phyloP scores from a whole-genome alignment of 306 rosid species.

The Pachyrhizus erosus region DNA sequence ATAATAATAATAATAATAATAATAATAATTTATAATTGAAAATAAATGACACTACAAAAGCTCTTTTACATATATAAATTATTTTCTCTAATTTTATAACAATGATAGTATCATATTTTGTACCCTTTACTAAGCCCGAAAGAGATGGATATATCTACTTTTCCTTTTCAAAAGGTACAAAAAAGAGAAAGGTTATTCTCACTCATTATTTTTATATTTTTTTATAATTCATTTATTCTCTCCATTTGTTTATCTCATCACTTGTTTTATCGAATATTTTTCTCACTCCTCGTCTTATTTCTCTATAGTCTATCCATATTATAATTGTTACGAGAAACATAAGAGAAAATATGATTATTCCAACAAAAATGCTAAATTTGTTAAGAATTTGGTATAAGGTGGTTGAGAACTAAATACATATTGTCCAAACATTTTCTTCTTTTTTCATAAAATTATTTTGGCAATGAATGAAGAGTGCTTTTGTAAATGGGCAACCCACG shows the following conservation, averaged over 20 bases:
- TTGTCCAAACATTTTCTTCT: not conserved
- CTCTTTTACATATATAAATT: no score
- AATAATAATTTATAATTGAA: no score
- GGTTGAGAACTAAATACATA: not conserved
- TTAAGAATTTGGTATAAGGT: not conserved
- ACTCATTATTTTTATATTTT: no score
- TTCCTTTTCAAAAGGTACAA: not conserved
- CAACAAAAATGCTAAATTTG: no score
- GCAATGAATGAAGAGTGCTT: not conserved
- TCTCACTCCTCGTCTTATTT: no score
- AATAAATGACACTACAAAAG: no score
- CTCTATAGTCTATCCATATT: no score
- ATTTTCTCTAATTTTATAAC: no score
- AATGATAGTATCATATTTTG: no score
- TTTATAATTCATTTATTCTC: no score
- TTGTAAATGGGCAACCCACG: not conserved
- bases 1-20: no score
- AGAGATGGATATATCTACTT: not conserved
- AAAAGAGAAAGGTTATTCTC: not conserved
- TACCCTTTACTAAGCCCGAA: no score
- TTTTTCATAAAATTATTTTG: not conserved
- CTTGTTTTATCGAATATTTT: not conserved
- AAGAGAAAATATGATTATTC: not conserved
- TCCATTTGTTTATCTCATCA: not conserved
- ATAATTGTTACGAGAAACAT: not conserved